Base-by-base conservation (phyloP, 352 stramenopile genomes). In the Bremia lactucae region DNA sequence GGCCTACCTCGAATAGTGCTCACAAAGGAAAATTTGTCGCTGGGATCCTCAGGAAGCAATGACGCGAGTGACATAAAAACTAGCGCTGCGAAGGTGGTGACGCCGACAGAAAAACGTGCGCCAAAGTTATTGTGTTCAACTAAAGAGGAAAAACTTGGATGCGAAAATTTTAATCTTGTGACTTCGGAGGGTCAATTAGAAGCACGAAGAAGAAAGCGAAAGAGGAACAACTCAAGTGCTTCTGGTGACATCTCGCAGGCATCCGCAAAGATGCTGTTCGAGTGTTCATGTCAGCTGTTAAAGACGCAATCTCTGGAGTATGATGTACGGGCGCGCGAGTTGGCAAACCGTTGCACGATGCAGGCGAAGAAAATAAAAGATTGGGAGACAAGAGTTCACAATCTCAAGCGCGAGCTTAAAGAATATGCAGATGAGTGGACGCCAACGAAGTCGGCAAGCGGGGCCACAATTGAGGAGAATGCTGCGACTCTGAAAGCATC, bases 261-360 rank as follows among this genome's bases (percentile, higher is more conserved):
- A 7, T 53, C 69, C n/a, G 50, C 65, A 0, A 26, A 49, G 18
- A 62, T 71, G 44, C 25, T 85, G 9, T 70, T 83, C 31, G 45
- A 56, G 18, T 74, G 62, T 31, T 64, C 65, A 21, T 68, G 59
- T 11, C 52, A 53, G 18, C 26, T 73, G 13, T 36, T 83, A 16
- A 39, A 56, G 8, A 51, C 54, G 4, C 59, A 72, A 33, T 35
- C 31, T 15, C 38, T 85, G 23, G 68, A 81, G 15, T 62, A 60
- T 18, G 63, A 83, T 14, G 54, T 77, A 10, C 72, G 64, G 6
- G 53, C 46, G 6, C 37, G 52, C 0, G 63, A 80, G 15, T 31
- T 79, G 22, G 56, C 66, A n/a, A 65, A 81, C 25, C 59, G 72
- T 5, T 59, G 66, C 28, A 45, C 42, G 14, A 29, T 9, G 10